These are phyloP conservation scores for Trichocladium antarcticum DNA, from an alignment of 495 filamentous ascomycete genomes.

Conservation along the genomic window DNA sequence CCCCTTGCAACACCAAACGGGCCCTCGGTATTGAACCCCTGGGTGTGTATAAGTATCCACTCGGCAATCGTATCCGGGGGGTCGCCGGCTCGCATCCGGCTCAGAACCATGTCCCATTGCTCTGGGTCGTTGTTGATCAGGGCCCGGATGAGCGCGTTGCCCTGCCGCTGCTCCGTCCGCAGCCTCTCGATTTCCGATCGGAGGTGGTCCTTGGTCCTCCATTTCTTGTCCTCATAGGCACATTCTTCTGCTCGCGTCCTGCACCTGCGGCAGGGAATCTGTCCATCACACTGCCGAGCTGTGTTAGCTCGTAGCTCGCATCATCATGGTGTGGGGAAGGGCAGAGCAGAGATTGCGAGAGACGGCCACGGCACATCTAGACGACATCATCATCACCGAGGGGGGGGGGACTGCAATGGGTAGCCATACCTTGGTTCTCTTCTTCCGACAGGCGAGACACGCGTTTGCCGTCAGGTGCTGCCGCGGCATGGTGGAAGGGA, in stretches of 20 bases:
- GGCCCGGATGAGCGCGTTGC: conserved; percentile 20
- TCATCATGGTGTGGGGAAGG: too few species aligned
- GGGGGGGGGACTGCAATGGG: neutral
- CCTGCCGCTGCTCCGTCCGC: conserved; percentile 20
- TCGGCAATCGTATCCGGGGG: conserved; percentile 21
- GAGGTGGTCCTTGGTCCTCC: conserved; percentile 27
- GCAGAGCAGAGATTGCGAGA: too few species aligned
- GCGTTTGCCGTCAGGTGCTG: conserved; percentile 23
- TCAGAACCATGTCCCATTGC: conserved; percentile 16
- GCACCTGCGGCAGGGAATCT: conserved; percentile 22
- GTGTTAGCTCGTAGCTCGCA: conserved; percentile 6
- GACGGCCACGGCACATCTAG: too few species aligned
- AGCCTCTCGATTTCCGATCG: conserved; percentile 24
- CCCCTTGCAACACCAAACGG: too few species aligned
- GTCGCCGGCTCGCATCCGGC: conserved; percentile 19
- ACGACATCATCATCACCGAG: too few species aligned
- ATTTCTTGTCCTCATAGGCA: conserved; percentile 25
- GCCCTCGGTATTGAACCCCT: neutral
- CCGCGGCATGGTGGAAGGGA: conserved; percentile 19
- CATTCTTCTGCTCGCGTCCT: conserved; percentile 24
- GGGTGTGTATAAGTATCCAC: conserved; percentile 17
- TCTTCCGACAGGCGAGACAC: conserved; percentile 22
- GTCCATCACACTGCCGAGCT: conserved; percentile 20
- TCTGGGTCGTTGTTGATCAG: conserved; percentile 20
- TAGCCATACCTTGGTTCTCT: conserved; percentile 18